A percentile compares a stretch with the other conserved stretches of the same genome.
Evolutionary conservation across 2,329 filamentous ascomycete species (phyloP).

Genomic region (Sclerotinia sclerotiorum): DNA sequence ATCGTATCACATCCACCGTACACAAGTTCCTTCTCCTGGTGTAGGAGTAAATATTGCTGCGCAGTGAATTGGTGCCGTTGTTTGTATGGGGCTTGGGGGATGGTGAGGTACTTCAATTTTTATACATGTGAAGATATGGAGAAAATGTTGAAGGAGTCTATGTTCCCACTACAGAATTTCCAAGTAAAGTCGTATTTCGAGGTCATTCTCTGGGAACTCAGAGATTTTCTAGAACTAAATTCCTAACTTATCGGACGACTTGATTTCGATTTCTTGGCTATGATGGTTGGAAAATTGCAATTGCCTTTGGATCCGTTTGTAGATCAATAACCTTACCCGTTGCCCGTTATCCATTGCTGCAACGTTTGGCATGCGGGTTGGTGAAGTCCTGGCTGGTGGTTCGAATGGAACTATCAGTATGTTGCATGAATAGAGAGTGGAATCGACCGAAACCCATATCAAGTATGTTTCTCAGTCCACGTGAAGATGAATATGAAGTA

Average conservation of each 20-base stretch:
- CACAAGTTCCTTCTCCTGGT: constrained; percentile 31
- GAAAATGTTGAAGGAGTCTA: not conserved
- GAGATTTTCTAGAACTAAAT: not conserved
- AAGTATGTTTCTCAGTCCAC: not conserved
- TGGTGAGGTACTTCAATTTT: too few species aligned
- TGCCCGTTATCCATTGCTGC: not conserved
- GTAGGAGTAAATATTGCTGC: constrained; percentile 29
- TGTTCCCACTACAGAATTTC: not conserved
- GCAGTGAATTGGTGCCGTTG: not conserved
- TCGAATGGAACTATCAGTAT: not conserved
- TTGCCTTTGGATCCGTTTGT: not conserved
- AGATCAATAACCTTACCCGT: too few species aligned
- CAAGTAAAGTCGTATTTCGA: not conserved
- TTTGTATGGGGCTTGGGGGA: not conserved
- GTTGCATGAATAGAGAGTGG: not conserved
- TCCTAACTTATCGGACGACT: not conserved
- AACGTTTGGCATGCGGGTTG: not conserved
- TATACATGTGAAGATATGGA: not conserved
- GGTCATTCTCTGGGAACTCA: not conserved
- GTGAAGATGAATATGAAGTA: too few species aligned
- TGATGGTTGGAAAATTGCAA: too few species aligned
- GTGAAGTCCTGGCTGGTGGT: not conserved
- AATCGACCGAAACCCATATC: not conserved
- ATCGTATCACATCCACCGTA: constrained; percentile 27
- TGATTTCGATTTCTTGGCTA: not conserved